Conservation (phyloP, 768 basidiomycete genomes). For the Nidularia sp. region DNA sequence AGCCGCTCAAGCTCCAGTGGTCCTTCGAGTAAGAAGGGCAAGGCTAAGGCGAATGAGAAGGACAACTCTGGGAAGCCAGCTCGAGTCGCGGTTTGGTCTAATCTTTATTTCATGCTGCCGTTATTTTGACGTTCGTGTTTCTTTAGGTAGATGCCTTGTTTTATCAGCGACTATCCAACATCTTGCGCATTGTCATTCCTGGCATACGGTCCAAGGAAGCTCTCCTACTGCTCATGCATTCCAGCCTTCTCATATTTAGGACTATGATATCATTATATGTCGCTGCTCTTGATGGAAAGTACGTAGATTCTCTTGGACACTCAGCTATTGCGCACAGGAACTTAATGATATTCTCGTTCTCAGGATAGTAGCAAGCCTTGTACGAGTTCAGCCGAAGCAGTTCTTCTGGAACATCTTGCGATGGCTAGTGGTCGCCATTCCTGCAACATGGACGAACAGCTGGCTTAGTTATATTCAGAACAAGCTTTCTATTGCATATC, state of each 20-base stretch:
- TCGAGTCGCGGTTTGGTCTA: conserved; percentile 61
- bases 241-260: conserved; percentile 81
- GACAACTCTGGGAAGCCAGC: conserved; percentile 36
- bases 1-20: conserved; percentile 25
- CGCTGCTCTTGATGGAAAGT: conserved; percentile 91
- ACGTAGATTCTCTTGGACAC: conserved; percentile 20
- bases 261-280: conserved; percentile 94
- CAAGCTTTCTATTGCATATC: conserved; percentile 86
- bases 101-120: too few species aligned
- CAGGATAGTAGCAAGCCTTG: conserved; percentile 93
- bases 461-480: conserved; percentile 93
- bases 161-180: conserved; percentile 70
- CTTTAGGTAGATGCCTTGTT: conserved; percentile 86
- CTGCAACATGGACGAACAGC: conserved; percentile 90
- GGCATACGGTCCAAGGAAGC: conserved; percentile 84
- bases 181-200: conserved; percentile 88
- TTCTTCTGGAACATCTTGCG: conserved; percentile 84
- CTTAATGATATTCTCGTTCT: background rate
- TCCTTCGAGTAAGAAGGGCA: conserved; percentile 26
- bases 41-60: conserved; percentile 18
- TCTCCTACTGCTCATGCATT: conserved; percentile 81
- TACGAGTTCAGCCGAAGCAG: conserved; percentile 72
- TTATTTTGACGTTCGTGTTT: background rate
- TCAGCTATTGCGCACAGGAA: background rate
- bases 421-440: conserved; percentile 91